Evolutionary conservation across 345 rosid species (phyloP), one percentile per base, ranked within the genome.

Genomic region (Citrus medica): DNA sequence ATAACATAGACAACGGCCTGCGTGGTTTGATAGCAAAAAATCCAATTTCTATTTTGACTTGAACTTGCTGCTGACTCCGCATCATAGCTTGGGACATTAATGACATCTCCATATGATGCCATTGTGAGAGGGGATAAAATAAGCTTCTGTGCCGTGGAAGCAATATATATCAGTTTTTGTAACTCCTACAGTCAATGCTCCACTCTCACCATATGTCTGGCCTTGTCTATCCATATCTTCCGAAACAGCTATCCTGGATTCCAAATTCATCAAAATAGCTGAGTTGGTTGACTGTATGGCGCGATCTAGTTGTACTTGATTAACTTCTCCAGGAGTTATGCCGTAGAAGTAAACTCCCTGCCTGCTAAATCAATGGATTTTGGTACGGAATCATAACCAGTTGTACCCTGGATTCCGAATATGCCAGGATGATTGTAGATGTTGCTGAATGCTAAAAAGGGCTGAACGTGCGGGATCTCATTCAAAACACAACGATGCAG

Each of bases 41-140:
- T 8, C 7, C 68, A 37, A 24, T 12, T 64, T 40, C 37, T 69
- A 78, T 83, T 86, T 81, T 28, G 76, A 78, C 67, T 84, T 85
- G 88, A 92, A 89, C 81, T 82, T 86, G 79, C 86, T 75, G 91
- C 90, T 82, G 74, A 92, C 84, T 16, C 37, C 1, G 87, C 73
- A 69, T 90, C 92, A 56, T 94, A 92, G 84, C 85, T 92, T 62
- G 97, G 55, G 55, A 48, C 19, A 13, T 3, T 48, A 14, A 12
- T 48, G 82, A 90, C 99, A n/a, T 94, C 90, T 78, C 97, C 97
- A 24, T 88, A 88, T 21, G 99, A 84, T 32, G 97, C 98, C 98
- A 94, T 90, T 4, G 99, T 91, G 65, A 94, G 85, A 61, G 97
- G 94, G 30, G 95, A 91, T 9, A 93, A 86, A 25, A 91, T 76